Percentiles rank a stretch among this genome's conserved stretches.
Conservation (phyloP, 148 eudicot genomes). For the Pharnaceum exiguum region DNA sequence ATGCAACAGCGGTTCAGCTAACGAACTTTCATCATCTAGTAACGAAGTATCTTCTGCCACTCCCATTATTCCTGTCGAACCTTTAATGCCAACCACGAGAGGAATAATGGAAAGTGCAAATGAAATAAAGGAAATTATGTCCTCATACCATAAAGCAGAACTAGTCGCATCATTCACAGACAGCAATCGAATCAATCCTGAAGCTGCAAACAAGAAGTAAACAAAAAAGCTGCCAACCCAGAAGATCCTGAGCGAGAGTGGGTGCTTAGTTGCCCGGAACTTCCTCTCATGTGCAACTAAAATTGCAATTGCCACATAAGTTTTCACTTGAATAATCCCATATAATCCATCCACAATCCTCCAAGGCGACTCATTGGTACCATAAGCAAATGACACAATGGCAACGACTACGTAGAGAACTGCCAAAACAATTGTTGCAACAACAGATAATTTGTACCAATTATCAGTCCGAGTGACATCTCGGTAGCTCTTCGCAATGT, state of each 20-base stretch:
- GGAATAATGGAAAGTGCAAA: conserved; percentile 47
- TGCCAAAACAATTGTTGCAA: conserved; percentile 34
- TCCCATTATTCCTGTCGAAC: conserved; percentile 54
- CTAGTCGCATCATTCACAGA: conserved; percentile 16
- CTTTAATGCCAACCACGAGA: conserved; percentile 40
- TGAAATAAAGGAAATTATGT: conserved; percentile 34
- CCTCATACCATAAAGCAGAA: conserved; percentile 37
- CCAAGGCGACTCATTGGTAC: conserved; percentile 31
- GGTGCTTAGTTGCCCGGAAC: conserved; percentile 51
- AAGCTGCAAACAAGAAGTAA: conserved; percentile 38
- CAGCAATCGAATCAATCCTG: conserved; percentile 43
- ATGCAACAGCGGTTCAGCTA: conserved; percentile 46
- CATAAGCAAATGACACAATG: conserved; percentile 30
- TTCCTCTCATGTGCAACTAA: conserved; percentile 61
- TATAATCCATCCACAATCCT: conserved; percentile 51
- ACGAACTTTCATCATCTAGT: conserved; percentile 25
- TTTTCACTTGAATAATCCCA: conserved; percentile 59
- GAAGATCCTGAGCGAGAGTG: conserved; percentile 47
- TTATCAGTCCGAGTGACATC: conserved; percentile 21
- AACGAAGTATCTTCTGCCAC: conserved; percentile 14
- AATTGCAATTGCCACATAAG: conserved; percentile 42
- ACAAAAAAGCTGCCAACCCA: conserved; percentile 50
- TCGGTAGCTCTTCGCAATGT: conserved; percentile 19
- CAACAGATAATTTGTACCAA: conserved; percentile 54
- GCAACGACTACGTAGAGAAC: conserved; percentile 32